Evolutionary conservation across 2,329 filamentous ascomycete genomes (phyloP).

Genomic region (Bipolaris oryzae): DNA sequence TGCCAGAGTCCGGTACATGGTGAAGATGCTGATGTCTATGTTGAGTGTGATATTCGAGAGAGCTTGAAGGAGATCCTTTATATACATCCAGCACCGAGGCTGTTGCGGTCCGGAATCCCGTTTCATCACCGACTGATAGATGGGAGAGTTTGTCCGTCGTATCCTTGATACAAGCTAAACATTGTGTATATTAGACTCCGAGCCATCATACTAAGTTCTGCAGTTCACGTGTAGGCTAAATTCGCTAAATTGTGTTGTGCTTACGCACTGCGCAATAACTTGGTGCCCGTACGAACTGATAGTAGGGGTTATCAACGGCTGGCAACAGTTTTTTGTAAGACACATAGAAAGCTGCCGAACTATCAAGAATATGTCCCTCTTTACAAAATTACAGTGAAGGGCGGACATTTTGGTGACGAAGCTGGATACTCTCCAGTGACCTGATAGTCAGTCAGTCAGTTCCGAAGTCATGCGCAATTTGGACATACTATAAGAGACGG

Average conservation of each 20-base stretch:
- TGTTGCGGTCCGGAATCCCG: not conserved
- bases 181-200: not conserved
- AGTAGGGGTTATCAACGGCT: too few relatives aligned
- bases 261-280: too few relatives aligned
- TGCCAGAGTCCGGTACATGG: conserved; percentile 45
- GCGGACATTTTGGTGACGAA: not conserved
- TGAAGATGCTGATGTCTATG: conserved; percentile 7
- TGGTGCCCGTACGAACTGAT: not conserved
- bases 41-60: not conserved
- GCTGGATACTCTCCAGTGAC: too few relatives aligned
- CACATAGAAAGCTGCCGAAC: too few relatives aligned
- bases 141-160: not conserved
- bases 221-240: not conserved
- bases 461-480: conserved; percentile 5
- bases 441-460: not conserved
- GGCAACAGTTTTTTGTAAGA: too few relatives aligned
- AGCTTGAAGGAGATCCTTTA: not conserved
- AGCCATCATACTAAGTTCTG: not conserved
- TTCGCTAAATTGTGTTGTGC: not conserved
- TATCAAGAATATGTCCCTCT: too few relatives aligned
- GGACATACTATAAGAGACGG: conserved; percentile 7
- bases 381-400: not conserved
- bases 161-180: not conserved
- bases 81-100: not conserved
- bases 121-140: not conserved